Evolutionary conservation across 1,284 basidiomycete species (phyloP), one percentile per base, ranked within the genome.

Genomic region (Wallemia ichthyophaga): DNA sequence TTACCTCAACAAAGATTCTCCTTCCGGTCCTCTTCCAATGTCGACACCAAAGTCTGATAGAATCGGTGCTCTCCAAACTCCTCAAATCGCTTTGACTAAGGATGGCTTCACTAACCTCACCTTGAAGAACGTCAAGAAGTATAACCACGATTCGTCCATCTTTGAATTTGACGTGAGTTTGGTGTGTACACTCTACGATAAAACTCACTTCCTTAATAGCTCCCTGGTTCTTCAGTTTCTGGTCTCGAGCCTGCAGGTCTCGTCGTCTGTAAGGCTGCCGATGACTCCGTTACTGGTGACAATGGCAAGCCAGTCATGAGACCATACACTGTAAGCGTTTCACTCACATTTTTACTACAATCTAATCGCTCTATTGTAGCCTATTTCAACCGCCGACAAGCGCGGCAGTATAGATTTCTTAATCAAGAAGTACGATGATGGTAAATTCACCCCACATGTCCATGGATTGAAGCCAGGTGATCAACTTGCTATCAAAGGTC

Each of bases 301-400:
- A 86, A 91, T 66, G 88, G 85, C 65, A 91, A 89, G 67, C 84
- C 85, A 58, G 78, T 91, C 68, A 79, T 86, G 64, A 79, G 89
- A 61, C 75, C 69, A 56, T 74, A 71, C 64, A 70, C 71, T 1
- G 69, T 69, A 23, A 7, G 62, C 63, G 25, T 55, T 24, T 25
- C 13, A 26, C 24, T 5, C 27, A 7, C 28, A 26, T 58, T n/a
- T 31, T 25, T 58, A 48, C 28, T 31, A 31, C 28, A 31, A 31
- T 17, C 7, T 7, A 17, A 7, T 31, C 7, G 28, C 7, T 31
- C 28, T 31, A 85, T 1, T 91, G 89, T 71, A 89, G 85, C 2
- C 85, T 61, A 77, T 85, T 63, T 87, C 85, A 25, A 70, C 76
- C 0, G 75, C 81, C 9, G 78, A 86, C 64, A 67, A 74, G 21